Percentiles rank a stretch among this genome's conserved stretches.
These are phyloP conservation scores for Eucalyptus sideroxylon DNA, from an alignment of 345 rosid species.

Conservation along the genomic window DNA sequence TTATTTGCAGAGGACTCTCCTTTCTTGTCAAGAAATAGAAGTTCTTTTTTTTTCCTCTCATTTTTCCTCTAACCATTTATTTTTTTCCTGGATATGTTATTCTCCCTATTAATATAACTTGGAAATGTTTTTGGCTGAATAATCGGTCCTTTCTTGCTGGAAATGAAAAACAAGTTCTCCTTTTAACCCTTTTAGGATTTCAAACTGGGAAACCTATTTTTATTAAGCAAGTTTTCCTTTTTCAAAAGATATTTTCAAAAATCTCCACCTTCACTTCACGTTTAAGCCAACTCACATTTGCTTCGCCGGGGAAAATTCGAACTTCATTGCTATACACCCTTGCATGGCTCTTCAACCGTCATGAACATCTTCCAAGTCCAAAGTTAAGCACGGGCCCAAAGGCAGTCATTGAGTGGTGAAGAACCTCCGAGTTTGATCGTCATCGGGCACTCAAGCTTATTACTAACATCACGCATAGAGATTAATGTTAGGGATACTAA, in stretches of 20 bases:
- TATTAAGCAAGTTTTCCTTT: background rate
- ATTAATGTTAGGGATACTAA: conserved; percentile 51
- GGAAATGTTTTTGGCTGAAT: background rate
- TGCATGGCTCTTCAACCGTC: background rate
- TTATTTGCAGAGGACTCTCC: conserved; percentile 1
- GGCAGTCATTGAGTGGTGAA: conserved; percentile 44
- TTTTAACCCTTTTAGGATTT: background rate
- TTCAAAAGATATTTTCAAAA: no score
- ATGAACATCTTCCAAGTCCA: background rate
- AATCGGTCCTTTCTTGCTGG: background rate
- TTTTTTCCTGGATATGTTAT: background rate
- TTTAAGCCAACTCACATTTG: background rate
- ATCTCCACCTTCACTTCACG: no score
- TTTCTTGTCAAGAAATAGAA: conserved; percentile 47
- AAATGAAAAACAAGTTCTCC: background rate
- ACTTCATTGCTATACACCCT: background rate
- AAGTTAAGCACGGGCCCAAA: conserved; percentile 19
- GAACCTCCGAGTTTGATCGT: conserved; percentile 67
- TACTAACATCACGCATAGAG: conserved; percentile 36
- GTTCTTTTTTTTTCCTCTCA: background rate
- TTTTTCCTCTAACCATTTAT: background rate
- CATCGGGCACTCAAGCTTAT: conserved; percentile 47
- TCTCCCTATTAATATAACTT: background rate
- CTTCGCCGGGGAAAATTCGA: no score
- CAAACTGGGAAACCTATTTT: background rate